Conservation (phyloP, 345 rosid species). For the Cardamine resedifolia region DNA sequence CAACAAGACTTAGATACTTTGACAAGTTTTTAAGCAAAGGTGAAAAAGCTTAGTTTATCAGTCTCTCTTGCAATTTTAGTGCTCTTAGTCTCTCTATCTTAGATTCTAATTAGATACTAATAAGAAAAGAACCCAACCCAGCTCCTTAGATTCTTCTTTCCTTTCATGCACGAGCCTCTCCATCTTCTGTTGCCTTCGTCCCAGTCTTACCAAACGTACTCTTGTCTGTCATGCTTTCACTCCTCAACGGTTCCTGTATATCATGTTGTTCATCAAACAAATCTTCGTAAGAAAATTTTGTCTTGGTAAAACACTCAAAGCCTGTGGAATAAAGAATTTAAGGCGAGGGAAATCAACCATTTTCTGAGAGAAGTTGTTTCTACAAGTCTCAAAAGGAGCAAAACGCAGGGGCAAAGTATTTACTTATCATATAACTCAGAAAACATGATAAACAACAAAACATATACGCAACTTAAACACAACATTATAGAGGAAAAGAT, state of each 20-base stretch:
- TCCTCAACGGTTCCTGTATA: background rate
- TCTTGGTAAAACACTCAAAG: background rate
- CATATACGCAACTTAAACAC: background rate
- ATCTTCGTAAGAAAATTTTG: background rate
- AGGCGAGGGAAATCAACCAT: background rate
- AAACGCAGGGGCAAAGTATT: background rate
- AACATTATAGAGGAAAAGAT: background rate
- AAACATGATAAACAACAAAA: background rate
- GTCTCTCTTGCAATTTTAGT: background rate
- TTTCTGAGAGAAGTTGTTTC: background rate
- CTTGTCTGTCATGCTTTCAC: background rate
- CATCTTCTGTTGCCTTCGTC: background rate
- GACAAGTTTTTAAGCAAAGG: no score
- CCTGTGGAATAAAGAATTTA: background rate
- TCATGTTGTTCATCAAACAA: background rate
- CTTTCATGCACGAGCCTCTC: background rate
- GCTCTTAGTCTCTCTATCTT: background rate
- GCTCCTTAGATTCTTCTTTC: background rate
- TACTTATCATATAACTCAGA: background rate
- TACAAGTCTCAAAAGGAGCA: background rate
- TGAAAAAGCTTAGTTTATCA: background rate
- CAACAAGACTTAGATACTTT: no score
- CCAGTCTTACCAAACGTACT: background rate
- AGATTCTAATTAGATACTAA: no score
- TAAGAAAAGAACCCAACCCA: background rate